Percentiles rank a stretch among this genome's conserved stretches.
phyloP scores from a whole-genome alignment of 305 asterid genomes.

The Fraxinus albicans region DNA sequence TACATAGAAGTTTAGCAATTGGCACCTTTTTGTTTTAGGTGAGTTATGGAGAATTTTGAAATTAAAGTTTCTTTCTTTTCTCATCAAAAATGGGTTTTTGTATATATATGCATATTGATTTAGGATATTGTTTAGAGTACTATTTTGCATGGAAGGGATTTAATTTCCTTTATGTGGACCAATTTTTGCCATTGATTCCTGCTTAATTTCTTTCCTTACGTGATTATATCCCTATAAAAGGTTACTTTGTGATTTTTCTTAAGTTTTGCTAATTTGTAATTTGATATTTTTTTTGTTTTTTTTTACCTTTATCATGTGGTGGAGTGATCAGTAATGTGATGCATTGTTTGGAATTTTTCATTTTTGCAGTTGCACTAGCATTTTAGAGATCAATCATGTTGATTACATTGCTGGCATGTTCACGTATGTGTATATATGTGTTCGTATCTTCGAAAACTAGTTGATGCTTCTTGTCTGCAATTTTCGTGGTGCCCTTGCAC shows the following conservation, averaged over 20 bases:
- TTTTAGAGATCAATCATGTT: slow-evolving; percentile 44
- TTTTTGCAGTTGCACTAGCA: slow-evolving; percentile 22
- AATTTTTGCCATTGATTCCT: slow-evolving; percentile 28
- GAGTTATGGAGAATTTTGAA: slow-evolving; percentile 19
- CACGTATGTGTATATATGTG: slow-evolving; percentile 27
- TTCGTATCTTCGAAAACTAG: slow-evolving; percentile 36
- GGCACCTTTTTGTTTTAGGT: slow-evolving; percentile 21
- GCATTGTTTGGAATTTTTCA: slow-evolving; percentile 33
- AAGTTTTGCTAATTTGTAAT: slow-evolving; percentile 14
- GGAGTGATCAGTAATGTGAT: slow-evolving; percentile 25
- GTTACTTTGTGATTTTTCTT: slow-evolving; percentile 1
- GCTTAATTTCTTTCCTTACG: not conserved
- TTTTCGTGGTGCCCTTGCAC: slow-evolving; percentile 22
- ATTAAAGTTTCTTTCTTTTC: slow-evolving; percentile 11
- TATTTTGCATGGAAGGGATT: slow-evolving; percentile 8
- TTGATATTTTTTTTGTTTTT: not conserved
- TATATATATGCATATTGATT: slow-evolving; percentile 15
- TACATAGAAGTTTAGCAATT: slow-evolving; percentile 13
- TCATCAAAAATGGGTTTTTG: not conserved
- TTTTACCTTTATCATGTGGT: slow-evolving; percentile 18
- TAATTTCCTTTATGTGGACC: slow-evolving; percentile 1
- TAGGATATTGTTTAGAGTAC: slow-evolving; percentile 8
- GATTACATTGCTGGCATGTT: slow-evolving; percentile 50
- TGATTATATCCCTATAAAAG: not conserved
- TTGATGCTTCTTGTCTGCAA: slow-evolving; percentile 53